Evolutionary conservation across 441 rosid genomes (phyloP), one percentile per base, ranked within the genome.

Genomic region (Gossypium gossypioides): DNA sequence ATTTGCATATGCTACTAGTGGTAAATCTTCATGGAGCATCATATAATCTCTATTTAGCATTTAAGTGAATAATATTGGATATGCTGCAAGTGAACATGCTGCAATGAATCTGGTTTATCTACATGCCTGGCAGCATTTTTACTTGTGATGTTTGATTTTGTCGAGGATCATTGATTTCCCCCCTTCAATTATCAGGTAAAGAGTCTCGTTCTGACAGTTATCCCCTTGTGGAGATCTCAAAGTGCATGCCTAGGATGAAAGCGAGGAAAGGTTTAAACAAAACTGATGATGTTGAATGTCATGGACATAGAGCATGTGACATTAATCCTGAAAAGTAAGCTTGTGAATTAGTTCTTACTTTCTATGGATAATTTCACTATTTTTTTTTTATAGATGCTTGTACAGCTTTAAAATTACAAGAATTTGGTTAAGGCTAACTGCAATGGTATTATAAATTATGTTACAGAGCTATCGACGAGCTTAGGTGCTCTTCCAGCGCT

Each of bases 281-380:
- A 73, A 59, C 71, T 50, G 73, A 48, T 68, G 75, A 57, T 32
- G 55, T 52, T 68, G 65, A 62, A 72, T 37, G 15, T 65, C 56
- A 18, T 6, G 57, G 37, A 54, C 37, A 1, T n/a, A 75, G 61
- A 66, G 73, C 72, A 16, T 12, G n/a, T 51, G 40, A 76, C 73
- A 51, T 66, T 25, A 65, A 21, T 61, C 62, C 65, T 37, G 74
- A 76, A 73, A 81, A 76, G 89, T 86, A 73, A 84, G 81, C 72
- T 63, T 56, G 72, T n/a, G 65, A 54, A 61, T 73, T 69, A 61
- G 68, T 64, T 51, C 57, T 52, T 15, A 16, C 7, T 34, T 24
- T 46, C 42, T 25, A n/a, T 25, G 21, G 22, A 46, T 37, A 18
- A 25, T 12, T 54, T 19, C 63, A 66, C 52, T 40, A 27, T n/a